A percentile compares a stretch with the other conserved stretches of the same genome.
Conservation (phyloP, 179 eudicot species). For the Gypsophila paniculata region DNA sequence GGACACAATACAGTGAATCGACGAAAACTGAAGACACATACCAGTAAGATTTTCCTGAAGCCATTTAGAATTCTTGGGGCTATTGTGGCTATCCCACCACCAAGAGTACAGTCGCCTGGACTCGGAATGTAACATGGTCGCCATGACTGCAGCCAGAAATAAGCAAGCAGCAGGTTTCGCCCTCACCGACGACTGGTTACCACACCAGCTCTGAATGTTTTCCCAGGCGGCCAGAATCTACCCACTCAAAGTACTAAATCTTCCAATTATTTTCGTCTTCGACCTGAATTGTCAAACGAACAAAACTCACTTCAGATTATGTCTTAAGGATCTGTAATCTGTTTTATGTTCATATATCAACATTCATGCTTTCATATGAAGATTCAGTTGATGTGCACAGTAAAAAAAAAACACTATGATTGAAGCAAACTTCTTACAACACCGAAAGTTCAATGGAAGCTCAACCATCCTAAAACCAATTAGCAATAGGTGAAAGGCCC, state of each 20-base stretch:
- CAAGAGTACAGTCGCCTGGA: constrained; percentile 78
- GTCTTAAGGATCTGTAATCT: constrained; percentile 2
- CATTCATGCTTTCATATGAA: background rate
- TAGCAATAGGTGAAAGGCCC: too few relatives aligned
- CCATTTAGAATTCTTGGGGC: constrained; percentile 93
- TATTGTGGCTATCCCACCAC: constrained; percentile 98
- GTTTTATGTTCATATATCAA: background rate
- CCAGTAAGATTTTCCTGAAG: constrained; percentile 94
- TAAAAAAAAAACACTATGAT: background rate
- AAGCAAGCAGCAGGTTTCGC: constrained; percentile 43
- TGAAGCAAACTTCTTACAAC: background rate
- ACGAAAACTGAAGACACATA: constrained; percentile 9
- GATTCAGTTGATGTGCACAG: background rate
- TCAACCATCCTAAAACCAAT: too few relatives aligned
- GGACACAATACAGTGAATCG: background rate
- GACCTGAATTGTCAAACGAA: constrained; percentile 18
- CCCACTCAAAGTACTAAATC: background rate
- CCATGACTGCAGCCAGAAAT: constrained; percentile 58
- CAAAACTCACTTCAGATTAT: background rate
- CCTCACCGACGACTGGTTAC: constrained; percentile 36
- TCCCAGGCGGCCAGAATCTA: constrained; percentile 54
- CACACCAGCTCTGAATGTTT: constrained; percentile 34
- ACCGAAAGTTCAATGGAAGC: too few relatives aligned
- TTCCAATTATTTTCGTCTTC: constrained; percentile 1
- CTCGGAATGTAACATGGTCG: constrained; percentile 53